Base-by-base conservation (phyloP, 2,329 filamentous ascomycete species). In the Cladosporium sp. region DNA sequence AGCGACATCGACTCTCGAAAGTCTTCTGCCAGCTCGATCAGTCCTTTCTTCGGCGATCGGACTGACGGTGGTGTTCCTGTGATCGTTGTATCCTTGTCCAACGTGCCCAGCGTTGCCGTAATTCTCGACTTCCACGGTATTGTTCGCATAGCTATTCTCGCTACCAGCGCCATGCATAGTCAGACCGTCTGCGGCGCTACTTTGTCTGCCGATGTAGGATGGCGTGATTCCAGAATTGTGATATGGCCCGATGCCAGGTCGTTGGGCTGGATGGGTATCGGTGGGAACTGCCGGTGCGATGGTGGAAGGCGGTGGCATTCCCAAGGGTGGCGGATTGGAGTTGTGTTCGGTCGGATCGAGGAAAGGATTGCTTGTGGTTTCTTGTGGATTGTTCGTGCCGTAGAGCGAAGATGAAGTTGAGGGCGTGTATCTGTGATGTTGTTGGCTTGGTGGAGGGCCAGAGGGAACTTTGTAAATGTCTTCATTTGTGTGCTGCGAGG, bases 121-220 rank as follows among this genome's bases (percentile, higher is more conserved):
- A 15, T 58, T 50, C 42, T 66, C 62, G 28, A 65, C 61, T 48
- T 62, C 62, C 56, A 57, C 54, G 60, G 59, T 28, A 54, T 13
- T 28, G 54, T 37, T 40, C 24, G 32, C 35, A 32, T 50, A 50
- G 13, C 24, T 32, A 7, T 45, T n/a, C n/a, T 36, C 25, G n/a
- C 5, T 60, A n/a, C 49, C 58, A 19, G 65, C 67, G 8, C 77
- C 77, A 56, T 78, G 76, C 77, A 79, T 79, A 1, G 75, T 78
- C 51, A 76, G 45, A 24, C 76, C 72, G 57, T 75, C 72, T 4
- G 65, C 70, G 25, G 75, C 72, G 57, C 74, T 77, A 60, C 72
- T 68, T 64, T 79, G 76, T 40, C 77, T 65, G 2, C 73, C 71
- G 25, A 78, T 61, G 59, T 78, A 78, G 3, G 70, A 74, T 3